Conservation (phyloP, 805 yeast species). For the Candida parachauliodes region DNA sequence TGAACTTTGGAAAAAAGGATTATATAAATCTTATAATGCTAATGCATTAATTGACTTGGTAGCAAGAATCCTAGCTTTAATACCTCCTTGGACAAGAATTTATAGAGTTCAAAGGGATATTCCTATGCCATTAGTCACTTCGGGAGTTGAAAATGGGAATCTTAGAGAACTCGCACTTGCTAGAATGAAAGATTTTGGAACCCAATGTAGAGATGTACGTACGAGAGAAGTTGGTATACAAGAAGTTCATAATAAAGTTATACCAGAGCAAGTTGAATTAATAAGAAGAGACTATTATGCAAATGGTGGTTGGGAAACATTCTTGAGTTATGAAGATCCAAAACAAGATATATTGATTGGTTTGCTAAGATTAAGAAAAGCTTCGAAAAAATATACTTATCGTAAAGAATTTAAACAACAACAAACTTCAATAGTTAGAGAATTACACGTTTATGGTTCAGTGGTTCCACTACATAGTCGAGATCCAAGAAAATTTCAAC, state of each 20-base stretch:
- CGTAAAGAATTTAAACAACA: constrained; percentile 82
- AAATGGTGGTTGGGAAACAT: constrained; percentile 98
- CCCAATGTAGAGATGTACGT: constrained; percentile 91
- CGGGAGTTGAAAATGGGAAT: constrained; percentile 98
- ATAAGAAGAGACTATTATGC: constrained; percentile 95
- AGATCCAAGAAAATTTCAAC: constrained; percentile 97
- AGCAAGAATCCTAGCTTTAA: constrained; percentile 91
- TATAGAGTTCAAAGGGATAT: constrained; percentile 98
- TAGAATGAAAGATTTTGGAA: constrained; percentile 97
- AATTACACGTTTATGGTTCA: constrained; percentile 94
- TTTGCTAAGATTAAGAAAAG: constrained; percentile 78
- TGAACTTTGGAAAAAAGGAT: constrained; percentile 95
- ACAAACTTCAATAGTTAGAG: constrained; percentile 93
- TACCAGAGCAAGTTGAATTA: constrained; percentile 95
- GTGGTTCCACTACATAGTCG: constrained; percentile 95
- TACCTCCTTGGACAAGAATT: constrained; percentile 99
- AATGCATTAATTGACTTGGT: constrained; percentile 91
- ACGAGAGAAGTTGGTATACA: constrained; percentile 98
- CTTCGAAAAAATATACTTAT: constrained; percentile 84
- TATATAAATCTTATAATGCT: constrained; percentile 91
- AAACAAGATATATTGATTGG: constrained; percentile 95
- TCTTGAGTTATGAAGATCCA: constrained; percentile 93
- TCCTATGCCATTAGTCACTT: constrained; percentile 97
- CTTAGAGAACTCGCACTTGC: constrained; percentile 92
- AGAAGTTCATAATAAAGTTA: constrained; percentile 94